These are phyloP conservation scores for Elsinoe ampelina DNA, from an alignment of 2,329 filamentous ascomycete species.

Conservation along the genomic window DNA sequence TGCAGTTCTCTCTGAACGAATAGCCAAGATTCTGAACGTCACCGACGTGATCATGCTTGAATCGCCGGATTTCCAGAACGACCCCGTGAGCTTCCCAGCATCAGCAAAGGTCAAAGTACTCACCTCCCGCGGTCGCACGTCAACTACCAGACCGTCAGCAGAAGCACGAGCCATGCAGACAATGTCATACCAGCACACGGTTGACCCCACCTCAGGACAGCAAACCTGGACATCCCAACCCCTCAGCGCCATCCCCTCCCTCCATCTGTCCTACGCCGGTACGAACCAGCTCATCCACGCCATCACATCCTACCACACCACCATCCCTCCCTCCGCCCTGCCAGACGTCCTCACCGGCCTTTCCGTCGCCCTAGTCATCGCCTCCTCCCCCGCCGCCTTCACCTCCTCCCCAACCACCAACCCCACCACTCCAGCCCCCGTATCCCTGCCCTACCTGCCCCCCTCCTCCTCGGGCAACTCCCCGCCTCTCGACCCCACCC, in stretches of 20 bases:
- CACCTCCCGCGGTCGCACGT: background rate
- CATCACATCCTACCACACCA: constrained; percentile 58
- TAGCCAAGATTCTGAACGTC: constrained; percentile 47
- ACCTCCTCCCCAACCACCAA: background rate
- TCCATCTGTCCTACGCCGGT: constrained; percentile 1
- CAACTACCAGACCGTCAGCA: constrained; percentile 45
- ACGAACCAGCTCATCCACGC: constrained; percentile 40
- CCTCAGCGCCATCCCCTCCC: background rate
- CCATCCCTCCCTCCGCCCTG: constrained; percentile 49
- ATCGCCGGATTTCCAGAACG: constrained; percentile 24
- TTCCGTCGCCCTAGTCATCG: constrained; percentile 56
- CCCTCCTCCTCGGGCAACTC: constrained; percentile 36
- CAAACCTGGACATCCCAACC: background rate
- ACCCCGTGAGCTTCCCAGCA: background rate
- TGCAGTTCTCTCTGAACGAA: constrained; percentile 51
- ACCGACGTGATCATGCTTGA: constrained; percentile 62
- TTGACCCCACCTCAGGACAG: constrained; percentile 15
- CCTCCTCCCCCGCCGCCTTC: constrained; percentile 42
- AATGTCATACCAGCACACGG: constrained; percentile 68
- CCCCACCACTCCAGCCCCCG: constrained; percentile 20
- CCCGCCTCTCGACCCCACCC: constrained; percentile 46
- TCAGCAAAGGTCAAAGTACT: background rate
- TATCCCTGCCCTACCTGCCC: constrained; percentile 54
- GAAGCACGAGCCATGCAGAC: constrained; percentile 65
- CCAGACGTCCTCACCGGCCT: constrained; percentile 60